phyloP scores from a whole-genome alignment of 2,329 filamentous ascomycete species.

The Xylaria multiplex region DNA sequence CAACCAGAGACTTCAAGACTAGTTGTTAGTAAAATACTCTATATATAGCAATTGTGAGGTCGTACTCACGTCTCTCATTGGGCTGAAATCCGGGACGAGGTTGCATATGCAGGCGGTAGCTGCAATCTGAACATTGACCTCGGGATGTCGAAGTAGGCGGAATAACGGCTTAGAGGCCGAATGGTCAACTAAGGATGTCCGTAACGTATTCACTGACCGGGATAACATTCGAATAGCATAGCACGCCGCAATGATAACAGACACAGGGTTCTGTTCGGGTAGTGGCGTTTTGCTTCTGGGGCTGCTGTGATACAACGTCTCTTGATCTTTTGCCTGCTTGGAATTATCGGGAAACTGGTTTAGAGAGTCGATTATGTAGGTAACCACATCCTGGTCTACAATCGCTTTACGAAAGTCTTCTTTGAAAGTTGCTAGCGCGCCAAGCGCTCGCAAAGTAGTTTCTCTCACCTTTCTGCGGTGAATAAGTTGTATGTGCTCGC shows the following conservation, averaged over 20 bases:
- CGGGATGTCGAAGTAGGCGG: conserved; percentile 75
- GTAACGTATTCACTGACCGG: conserved; percentile 82
- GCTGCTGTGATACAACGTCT: conserved; percentile 8
- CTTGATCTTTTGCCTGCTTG: conserved; percentile 53
- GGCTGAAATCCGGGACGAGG: conserved; percentile 86
- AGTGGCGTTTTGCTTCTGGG: conserved; percentile 45
- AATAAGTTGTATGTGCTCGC: conserved; percentile 66
- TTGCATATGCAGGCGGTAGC: conserved; percentile 88
- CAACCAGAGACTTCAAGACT: conserved; percentile 70
- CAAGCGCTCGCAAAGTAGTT: conserved; percentile 79
- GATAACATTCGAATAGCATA: conserved; percentile 83
- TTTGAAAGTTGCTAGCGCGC: conserved; percentile 82
- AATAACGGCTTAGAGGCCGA: conserved; percentile 82
- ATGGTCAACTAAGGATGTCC: conserved; percentile 88
- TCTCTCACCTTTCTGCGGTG: conserved; percentile 83
- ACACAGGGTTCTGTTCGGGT: conserved; percentile 73
- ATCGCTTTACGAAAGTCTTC: conserved; percentile 86
- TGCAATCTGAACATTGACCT: conserved; percentile 84
- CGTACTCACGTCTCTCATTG: conserved; percentile 81
- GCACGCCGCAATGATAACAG: conserved; percentile 86
- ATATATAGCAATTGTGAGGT: conserved; percentile 38
- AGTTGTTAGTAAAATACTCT: conserved; percentile 28
- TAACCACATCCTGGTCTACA: conserved; percentile 81
- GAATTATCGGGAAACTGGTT: conserved; percentile 64
- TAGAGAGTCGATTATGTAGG: conserved; percentile 85